phyloP scores from a whole-genome alignment of 148 eudicot species.

The Arbutus unedo region DNA sequence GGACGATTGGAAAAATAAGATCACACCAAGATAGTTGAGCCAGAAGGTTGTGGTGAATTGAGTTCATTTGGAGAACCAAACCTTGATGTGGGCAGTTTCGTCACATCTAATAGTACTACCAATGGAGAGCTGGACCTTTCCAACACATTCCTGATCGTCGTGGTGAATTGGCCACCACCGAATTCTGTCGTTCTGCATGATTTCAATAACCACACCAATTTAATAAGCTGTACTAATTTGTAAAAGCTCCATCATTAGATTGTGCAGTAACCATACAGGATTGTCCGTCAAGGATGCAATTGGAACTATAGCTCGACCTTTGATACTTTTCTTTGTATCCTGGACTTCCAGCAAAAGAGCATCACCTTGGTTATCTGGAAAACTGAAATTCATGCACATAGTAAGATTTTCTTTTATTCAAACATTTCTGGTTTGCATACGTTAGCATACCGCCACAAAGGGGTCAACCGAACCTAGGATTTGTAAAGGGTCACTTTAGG shows the following conservation, averaged over 20 bases:
- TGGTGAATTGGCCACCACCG: constrained; percentile 82
- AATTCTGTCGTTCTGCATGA: constrained; percentile 55
- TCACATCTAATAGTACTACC: constrained; percentile 49
- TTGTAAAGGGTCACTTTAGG: neutral
- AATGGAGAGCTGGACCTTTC: constrained; percentile 68
- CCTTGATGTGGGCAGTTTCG: constrained; percentile 68
- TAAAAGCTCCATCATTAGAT: neutral
- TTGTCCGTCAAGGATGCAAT: constrained; percentile 59
- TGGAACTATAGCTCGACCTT: constrained; percentile 68
- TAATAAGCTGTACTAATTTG: neutral
- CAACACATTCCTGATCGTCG: constrained; percentile 70
- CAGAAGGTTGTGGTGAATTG: neutral
- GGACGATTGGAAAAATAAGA: neutral
- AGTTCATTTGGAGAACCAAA: constrained; percentile 13
- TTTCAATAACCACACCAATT: neutral
- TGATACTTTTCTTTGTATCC: constrained; percentile 51
- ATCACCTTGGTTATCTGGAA: constrained; percentile 78
- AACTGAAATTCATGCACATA: constrained; percentile 42
- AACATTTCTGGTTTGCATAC: neutral
- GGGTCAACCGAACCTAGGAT: neutral
- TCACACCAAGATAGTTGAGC: neutral
- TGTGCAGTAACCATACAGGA: constrained; percentile 32
- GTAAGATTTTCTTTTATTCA: constrained; percentile 8
- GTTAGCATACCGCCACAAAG: neutral
- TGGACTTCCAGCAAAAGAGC: constrained; percentile 65